phyloP scores from a whole-genome alignment of 352 stramenopile species.

The Thraustotheca clavata region DNA sequence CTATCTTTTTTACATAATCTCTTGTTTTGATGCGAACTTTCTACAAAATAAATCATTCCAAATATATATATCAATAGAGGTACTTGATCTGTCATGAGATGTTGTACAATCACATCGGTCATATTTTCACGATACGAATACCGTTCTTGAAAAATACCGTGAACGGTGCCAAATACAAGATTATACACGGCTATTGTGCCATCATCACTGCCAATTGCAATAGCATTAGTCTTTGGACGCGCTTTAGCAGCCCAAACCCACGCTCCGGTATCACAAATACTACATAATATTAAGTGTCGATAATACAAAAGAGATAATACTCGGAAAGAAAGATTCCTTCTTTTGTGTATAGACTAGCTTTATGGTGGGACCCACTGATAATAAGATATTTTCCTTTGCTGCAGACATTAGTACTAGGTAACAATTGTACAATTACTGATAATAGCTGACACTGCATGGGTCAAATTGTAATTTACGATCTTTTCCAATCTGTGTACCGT shows the following conservation, averaged over 20 bases:
- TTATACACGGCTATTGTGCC: slow-evolving; percentile 79
- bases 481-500: slow-evolving; percentile 76
- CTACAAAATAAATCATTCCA: background rate
- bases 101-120: slow-evolving; percentile 94
- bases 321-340: slow-evolving; percentile 66
- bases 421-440: slow-evolving; percentile 34
- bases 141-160: slow-evolving; percentile 90
- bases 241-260: slow-evolving; percentile 88
- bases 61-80: background rate
- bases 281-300: slow-evolving; percentile 13
- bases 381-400: slow-evolving; percentile 89
- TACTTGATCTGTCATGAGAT: slow-evolving; percentile 88
- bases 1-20: slow-evolving; percentile 93
- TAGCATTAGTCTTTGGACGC: slow-evolving; percentile 76
- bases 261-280: slow-evolving; percentile 76
- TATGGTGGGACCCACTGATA: slow-evolving; percentile 78
- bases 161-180: slow-evolving; percentile 86
- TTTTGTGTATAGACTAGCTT: slow-evolving; percentile 85
- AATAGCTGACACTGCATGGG: slow-evolving; percentile 85
- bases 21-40: slow-evolving; percentile 92
- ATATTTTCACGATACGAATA: slow-evolving; percentile 92
- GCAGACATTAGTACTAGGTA: background rate
- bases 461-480: slow-evolving; percentile 89
- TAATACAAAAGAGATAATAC: slow-evolving; percentile 24
- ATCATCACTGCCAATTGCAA: slow-evolving; percentile 82